Evolutionary conservation across 768 basidiomycete genomes (phyloP), one percentile per base, ranked within the genome.

Genomic region (Leccinum subgranulosum): DNA sequence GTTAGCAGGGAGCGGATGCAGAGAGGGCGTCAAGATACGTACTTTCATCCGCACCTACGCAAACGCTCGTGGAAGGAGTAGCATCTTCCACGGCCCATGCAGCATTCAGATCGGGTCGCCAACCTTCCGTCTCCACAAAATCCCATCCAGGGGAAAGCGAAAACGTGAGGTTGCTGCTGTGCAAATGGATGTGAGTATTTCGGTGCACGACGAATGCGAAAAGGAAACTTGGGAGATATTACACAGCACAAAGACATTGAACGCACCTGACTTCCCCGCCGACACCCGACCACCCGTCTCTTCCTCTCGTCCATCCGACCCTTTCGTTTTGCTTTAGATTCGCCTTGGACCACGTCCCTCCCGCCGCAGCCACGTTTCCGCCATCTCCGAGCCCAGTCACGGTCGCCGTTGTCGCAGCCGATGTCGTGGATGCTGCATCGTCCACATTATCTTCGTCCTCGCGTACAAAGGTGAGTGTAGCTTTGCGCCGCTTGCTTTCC

Each of bases 111-210:
- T 92, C 90, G 25, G 82, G 78, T 52, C 86, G 76, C 91, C 90
- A 93, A 53, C 87, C 84, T 62, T 92, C 90, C 0, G 85, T 85
- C 59, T 84, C 81, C 6, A 92, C 82, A 56, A 91, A 92, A 1
- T 76, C 67, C 89, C 90, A 92, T 0, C 85, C 86, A 4, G 82
- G 78, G 3, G 84, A 80, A 17, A 93, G 83, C 8, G 84, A 82
- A 64, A 92, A 91, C 2, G 87, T 90, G 55, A 92, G 78, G 76
- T 88, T 88, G 71, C 90, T 92, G 77, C 85, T 89, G 71, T 51
- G 57, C 65, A 21, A 54, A 47, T 15, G 19, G 19, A 45, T 21
- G 43, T 36, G 34, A 36, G 34, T 17, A 36, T 3, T 15, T 36
- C 6, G 9, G 29, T 29, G 29, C 29, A 29, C 29, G 14, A 36